Percentiles rank a stretch among this genome's conserved stretches.
These are phyloP conservation scores for Syzygium aqueum DNA, from an alignment of 345 rosid species.

Conservation along the genomic window DNA sequence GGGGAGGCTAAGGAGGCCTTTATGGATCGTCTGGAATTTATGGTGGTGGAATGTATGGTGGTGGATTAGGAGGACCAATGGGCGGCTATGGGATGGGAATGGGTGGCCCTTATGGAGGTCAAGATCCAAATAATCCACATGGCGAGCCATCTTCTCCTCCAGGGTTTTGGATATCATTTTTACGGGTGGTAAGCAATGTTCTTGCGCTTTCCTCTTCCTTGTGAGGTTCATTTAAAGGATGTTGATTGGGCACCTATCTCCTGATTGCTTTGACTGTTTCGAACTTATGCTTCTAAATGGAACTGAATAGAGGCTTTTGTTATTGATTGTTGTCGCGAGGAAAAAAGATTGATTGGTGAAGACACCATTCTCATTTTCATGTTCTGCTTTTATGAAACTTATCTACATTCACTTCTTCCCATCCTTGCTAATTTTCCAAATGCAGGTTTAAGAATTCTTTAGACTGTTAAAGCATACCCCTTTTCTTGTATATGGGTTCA, in stretches of 20 bases:
- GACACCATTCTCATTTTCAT: neutral
- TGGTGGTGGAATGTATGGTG: neutral
- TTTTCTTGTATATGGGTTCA: too few species aligned
- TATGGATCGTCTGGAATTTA: slow-evolving; percentile 6
- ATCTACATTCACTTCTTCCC: too few species aligned
- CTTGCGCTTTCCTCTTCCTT: neutral
- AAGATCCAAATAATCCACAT: slow-evolving; percentile 78
- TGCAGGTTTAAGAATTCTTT: too few species aligned
- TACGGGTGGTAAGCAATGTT: slow-evolving; percentile 53
- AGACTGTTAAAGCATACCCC: too few species aligned
- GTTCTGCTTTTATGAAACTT: neutral
- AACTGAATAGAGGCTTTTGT: neutral
- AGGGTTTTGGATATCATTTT: slow-evolving; percentile 92
- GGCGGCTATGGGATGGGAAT: slow-evolving; percentile 13
- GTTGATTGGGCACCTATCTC: neutral
- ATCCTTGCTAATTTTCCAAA: too few species aligned
- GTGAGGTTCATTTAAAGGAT: neutral
- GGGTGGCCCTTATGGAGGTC: slow-evolving; percentile 58
- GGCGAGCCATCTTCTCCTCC: slow-evolving; percentile 82
- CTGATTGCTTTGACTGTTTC: neutral
- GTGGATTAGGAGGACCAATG: slow-evolving; percentile 19
- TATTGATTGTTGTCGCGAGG: neutral
- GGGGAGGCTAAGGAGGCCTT: slow-evolving; percentile 73
- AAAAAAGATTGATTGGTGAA: neutral
- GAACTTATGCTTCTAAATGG: neutral